These are phyloP conservation scores for Zanthoxylum bungeanum DNA, from an alignment of 345 rosid species.

Conservation along the genomic window DNA sequence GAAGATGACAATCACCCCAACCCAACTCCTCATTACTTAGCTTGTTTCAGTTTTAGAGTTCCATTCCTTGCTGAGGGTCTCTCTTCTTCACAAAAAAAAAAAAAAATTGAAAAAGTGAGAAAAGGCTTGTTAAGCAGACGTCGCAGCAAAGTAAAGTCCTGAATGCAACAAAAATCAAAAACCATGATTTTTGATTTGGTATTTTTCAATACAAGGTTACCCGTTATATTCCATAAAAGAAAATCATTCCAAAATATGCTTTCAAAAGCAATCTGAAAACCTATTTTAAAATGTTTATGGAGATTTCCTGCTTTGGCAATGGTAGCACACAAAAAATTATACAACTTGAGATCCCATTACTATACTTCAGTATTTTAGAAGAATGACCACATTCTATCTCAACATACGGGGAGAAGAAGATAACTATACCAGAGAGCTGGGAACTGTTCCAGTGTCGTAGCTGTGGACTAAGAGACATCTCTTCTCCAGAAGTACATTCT, in stretches of 20 bases:
- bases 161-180: neutral
- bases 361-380: neutral
- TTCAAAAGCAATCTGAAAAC: neutral
- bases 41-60: constrained; percentile 4
- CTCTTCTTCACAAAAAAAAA: constrained; percentile 32
- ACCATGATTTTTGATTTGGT: neutral
- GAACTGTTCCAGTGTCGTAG: constrained; percentile 44
- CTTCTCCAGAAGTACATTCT: constrained; percentile 27
- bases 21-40: neutral
- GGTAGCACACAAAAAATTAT: no score
- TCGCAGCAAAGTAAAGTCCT: neutral
- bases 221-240: neutral
- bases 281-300: neutral
- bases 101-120: constrained; percentile 16
- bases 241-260: neutral
- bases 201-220: neutral
- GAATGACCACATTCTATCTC: neutral
- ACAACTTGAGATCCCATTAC: neutral
- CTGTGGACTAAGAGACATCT: constrained; percentile 31
- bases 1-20: neutral
- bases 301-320: neutral
- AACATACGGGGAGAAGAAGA: neutral
- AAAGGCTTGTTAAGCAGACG: neutral
- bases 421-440: constrained; percentile 48
- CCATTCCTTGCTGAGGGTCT: constrained; percentile 18